These are phyloP conservation scores for Phalaenopsis equestris DNA, from an alignment of 106 monocot genomes.

Conservation along the genomic window DNA sequence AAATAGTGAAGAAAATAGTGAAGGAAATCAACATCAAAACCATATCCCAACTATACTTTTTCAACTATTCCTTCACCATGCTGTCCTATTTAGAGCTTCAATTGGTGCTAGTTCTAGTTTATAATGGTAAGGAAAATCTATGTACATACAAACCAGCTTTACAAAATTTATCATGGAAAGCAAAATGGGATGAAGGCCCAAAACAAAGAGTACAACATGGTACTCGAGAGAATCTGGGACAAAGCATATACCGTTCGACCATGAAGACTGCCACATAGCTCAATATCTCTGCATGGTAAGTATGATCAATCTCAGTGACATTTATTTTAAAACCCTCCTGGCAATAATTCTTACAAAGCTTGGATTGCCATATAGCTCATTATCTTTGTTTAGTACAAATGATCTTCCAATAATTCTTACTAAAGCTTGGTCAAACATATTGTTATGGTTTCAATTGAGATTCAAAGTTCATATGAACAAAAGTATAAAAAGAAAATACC, in stretches of 20 bases:
- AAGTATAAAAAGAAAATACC: no score
- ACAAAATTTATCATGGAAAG: background rate
- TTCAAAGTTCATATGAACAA: no score
- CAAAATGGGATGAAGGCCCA: background rate
- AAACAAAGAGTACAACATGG: background rate
- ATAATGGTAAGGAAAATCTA: background rate
- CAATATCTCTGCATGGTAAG: background rate
- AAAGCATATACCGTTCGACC: background rate
- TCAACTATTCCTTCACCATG: background rate
- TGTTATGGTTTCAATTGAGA: no score
- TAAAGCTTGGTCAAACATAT: no score
- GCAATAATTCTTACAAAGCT: background rate
- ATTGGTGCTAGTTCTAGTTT: background rate
- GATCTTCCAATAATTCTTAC: no score
- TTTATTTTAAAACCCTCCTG: background rate
- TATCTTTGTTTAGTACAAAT: background rate
- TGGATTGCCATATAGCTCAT: background rate
- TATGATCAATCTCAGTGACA: background rate
- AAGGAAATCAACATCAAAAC: background rate
- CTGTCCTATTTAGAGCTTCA: background rate
- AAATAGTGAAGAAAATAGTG: background rate
- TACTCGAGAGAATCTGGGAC: background rate
- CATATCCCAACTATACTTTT: background rate
- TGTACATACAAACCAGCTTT: background rate
- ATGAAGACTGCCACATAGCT: background rate